Conservation (phyloP, 495 filamentous ascomycete species). For the Choiromyces venosus region DNA sequence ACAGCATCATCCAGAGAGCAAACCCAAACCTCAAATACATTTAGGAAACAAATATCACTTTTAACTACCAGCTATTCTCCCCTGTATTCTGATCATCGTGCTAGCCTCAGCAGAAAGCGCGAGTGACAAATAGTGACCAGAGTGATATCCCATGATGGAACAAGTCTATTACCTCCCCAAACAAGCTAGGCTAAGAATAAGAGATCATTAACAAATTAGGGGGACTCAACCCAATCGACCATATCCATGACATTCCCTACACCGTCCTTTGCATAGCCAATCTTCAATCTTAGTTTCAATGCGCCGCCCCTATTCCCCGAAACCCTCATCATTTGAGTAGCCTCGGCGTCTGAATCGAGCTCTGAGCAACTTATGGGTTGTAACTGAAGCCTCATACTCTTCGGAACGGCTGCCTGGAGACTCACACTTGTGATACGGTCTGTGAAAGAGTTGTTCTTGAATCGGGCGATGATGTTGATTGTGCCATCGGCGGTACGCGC, state of each 20-base stretch:
- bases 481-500: conserved; percentile 69
- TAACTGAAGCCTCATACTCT: conserved; percentile 85
- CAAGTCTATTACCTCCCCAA: background rate
- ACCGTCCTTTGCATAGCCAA: conserved; percentile 68
- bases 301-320: conserved; percentile 71
- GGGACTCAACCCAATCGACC: conserved; percentile 89
- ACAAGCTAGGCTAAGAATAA: background rate
- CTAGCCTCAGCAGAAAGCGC: background rate
- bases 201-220: background rate
- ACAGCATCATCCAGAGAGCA: too few relatives aligned
- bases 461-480: conserved; percentile 73
- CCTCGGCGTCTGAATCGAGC: conserved; percentile 70
- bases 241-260: conserved; percentile 74
- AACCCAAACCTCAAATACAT: background rate
- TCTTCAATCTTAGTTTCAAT: conserved; percentile 76
- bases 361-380: conserved; percentile 77
- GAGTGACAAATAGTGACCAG: background rate
- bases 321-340: conserved; percentile 81
- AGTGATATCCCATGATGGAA: background rate
- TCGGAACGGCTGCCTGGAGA: conserved; percentile 90
- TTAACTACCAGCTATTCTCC: background rate
- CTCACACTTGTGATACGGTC: conserved; percentile 63
- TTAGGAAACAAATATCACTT: background rate
- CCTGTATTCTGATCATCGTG: too few relatives aligned
- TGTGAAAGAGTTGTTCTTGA: conserved; percentile 67